Evolutionary conservation across 1,139 yeast genomes (phyloP).

Genomic region (Candida glucosophila): DNA sequence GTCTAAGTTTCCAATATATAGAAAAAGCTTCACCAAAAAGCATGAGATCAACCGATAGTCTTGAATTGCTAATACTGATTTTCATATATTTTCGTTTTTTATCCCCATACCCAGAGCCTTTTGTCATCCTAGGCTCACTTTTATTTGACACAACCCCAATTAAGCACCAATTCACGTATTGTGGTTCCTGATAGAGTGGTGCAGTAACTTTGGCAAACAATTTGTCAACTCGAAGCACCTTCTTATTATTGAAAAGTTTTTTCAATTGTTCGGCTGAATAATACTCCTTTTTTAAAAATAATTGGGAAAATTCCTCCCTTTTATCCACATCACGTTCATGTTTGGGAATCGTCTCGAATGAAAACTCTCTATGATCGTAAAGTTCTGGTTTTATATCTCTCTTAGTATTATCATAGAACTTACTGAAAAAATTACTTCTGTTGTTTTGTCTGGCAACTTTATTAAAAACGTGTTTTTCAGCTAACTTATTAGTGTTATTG

Average conservation of each 20-base stretch:
- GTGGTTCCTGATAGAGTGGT: slow-evolving; percentile 63
- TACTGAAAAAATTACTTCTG: not conserved
- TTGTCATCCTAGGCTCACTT: slow-evolving; percentile 40
- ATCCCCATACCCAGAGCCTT: slow-evolving; percentile 22
- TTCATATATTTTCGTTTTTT: slow-evolving; percentile 45
- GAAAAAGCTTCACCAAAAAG: slow-evolving; percentile 63
- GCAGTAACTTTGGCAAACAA: slow-evolving; percentile 57
- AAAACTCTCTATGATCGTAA: slow-evolving; percentile 14
- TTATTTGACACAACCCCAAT: slow-evolving; percentile 61
- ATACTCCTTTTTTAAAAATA: slow-evolving; percentile 31
- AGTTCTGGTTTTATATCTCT: too few relatives aligned
- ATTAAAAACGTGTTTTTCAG: not conserved
- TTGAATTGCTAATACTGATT: slow-evolving; percentile 61
- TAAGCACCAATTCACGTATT: slow-evolving; percentile 66
- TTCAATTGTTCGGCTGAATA: slow-evolving; percentile 24
- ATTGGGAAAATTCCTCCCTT: slow-evolving; percentile 11
- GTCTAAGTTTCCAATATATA: slow-evolving; percentile 60
- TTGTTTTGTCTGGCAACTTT: not conserved
- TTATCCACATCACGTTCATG: slow-evolving; percentile 10
- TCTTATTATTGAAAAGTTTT: slow-evolving; percentile 32
- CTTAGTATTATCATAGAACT: not conserved
- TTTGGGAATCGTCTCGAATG: slow-evolving; percentile 9
- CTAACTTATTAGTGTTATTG: not conserved
- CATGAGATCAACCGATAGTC: slow-evolving; percentile 45
- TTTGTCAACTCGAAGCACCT: slow-evolving; percentile 47